These are phyloP conservation scores for Leccinum longicurvipes DNA, from an alignment of 768 basidiomycete species.

Conservation along the genomic window DNA sequence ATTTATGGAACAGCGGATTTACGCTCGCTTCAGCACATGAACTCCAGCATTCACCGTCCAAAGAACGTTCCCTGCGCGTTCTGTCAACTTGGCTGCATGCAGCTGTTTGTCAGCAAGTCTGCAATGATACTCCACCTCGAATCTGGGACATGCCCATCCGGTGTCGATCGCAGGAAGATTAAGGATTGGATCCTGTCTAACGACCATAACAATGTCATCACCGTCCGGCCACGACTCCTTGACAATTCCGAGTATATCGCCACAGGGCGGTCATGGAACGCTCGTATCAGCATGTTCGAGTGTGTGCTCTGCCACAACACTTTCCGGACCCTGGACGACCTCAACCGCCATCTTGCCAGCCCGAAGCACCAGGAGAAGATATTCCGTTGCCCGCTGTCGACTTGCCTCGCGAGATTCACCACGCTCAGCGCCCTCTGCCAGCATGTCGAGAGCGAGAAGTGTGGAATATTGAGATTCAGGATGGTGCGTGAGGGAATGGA, in stretches of 20 bases:
- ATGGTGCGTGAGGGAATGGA: slow-evolving; percentile 40
- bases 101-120: slow-evolving; percentile 48
- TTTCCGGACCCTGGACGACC: slow-evolving; percentile 38
- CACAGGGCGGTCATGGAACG: slow-evolving; percentile 41
- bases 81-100: slow-evolving; percentile 37
- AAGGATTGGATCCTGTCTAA: slow-evolving; percentile 35
- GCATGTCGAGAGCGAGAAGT: slow-evolving; percentile 63
- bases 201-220: slow-evolving; percentile 51
- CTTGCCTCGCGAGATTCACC: slow-evolving; percentile 42
- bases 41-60: slow-evolving; percentile 48
- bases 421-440: slow-evolving; percentile 59
- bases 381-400: slow-evolving; percentile 51
- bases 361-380: slow-evolving; percentile 52
- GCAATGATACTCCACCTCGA: slow-evolving; percentile 65
- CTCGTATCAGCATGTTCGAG: slow-evolving; percentile 40
- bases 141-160: slow-evolving; percentile 52
- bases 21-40: slow-evolving; percentile 40
- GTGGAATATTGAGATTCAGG: slow-evolving; percentile 51
- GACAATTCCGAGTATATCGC: slow-evolving; percentile 28
- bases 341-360: slow-evolving; percentile 66
- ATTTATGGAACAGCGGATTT: neutral
- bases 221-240: slow-evolving; percentile 52
- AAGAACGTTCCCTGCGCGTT: slow-evolving; percentile 37
- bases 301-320: slow-evolving; percentile 57
- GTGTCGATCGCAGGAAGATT: slow-evolving; percentile 39